These are phyloP conservation scores for Apiospora marii DNA, from an alignment of 2,329 filamentous ascomycete species.

Conservation along the genomic window DNA sequence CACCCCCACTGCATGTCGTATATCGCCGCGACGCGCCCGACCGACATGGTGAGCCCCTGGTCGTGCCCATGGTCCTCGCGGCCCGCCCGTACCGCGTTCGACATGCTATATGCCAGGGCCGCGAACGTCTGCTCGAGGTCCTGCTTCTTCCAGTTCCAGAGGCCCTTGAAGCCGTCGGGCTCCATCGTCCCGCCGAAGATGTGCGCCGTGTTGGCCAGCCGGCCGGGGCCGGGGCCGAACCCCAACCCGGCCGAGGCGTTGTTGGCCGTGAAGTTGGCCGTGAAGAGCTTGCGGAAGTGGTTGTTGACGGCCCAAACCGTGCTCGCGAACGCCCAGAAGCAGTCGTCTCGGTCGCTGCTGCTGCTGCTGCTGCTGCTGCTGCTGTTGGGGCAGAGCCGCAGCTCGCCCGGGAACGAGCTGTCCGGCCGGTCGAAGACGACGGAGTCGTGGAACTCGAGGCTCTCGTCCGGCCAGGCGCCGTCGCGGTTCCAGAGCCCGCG, in stretches of 20 bases:
- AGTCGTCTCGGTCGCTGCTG: background rate
- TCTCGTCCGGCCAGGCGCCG: background rate
- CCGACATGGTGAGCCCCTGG: background rate
- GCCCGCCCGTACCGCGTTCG: background rate
- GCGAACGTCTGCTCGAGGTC: background rate
- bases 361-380: background rate
- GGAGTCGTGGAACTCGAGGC: background rate
- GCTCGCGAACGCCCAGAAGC: background rate
- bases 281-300: background rate
- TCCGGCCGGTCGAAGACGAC: background rate
- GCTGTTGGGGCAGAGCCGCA: background rate
- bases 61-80: background rate
- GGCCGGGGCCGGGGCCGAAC: background rate
- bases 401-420: background rate
- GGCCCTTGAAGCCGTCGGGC: slow-evolving; percentile 7
- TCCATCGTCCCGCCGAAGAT: background rate
- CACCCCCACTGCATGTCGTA: background rate
- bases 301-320: background rate
- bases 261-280: background rate
- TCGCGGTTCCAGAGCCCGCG: background rate
- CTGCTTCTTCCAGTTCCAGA: background rate
- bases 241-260: background rate
- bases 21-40: background rate
- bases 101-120: slow-evolving; percentile 19
- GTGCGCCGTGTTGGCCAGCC: background rate